Percentiles rank a stretch among this genome's conserved stretches.
Evolutionary conservation across 2,329 filamentous ascomycete genomes (phyloP).

Genomic region (Trichophyton schoenleinii): DNA sequence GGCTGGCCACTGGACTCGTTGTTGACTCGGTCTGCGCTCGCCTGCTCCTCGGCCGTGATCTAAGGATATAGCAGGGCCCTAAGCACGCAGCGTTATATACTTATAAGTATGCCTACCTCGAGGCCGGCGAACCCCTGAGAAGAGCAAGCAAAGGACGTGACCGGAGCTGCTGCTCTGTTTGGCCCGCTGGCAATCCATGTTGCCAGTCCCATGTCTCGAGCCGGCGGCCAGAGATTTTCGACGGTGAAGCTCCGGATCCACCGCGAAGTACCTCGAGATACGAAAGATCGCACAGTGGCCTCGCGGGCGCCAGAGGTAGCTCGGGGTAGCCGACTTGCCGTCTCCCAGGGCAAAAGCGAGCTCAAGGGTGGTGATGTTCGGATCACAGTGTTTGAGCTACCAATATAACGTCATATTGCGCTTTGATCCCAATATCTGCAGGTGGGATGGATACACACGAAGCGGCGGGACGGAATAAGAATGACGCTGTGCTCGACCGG

Average conservation of each 20-base stretch:
- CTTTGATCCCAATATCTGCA: neutral
- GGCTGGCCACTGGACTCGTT: too few species aligned
- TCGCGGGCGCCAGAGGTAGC: neutral
- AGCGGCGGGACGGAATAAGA: too few species aligned
- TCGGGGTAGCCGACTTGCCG: neutral
- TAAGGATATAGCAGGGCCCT: too few species aligned
- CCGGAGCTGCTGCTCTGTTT: constrained; percentile 1
- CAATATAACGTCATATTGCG: neutral
- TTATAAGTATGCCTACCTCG: neutral
- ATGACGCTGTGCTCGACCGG: too few species aligned
- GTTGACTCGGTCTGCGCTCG: too few species aligned
- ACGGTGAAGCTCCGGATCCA: neutral
- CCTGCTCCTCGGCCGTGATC: too few species aligned
- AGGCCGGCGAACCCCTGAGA: neutral
- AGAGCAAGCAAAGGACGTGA: neutral
- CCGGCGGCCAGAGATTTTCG: neutral
- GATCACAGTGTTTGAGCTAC: neutral
- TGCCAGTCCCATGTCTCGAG: neutral
- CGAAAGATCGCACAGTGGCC: neutral
- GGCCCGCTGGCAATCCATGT: neutral
- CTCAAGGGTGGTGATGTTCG: neutral
- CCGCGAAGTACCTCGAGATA: neutral
- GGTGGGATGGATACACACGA: too few species aligned
- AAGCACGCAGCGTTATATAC: too few species aligned
- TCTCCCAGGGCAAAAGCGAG: neutral